phyloP scores from a whole-genome alignment of 2,329 filamentous ascomycete genomes.

The Xylaria hypoxylon region DNA sequence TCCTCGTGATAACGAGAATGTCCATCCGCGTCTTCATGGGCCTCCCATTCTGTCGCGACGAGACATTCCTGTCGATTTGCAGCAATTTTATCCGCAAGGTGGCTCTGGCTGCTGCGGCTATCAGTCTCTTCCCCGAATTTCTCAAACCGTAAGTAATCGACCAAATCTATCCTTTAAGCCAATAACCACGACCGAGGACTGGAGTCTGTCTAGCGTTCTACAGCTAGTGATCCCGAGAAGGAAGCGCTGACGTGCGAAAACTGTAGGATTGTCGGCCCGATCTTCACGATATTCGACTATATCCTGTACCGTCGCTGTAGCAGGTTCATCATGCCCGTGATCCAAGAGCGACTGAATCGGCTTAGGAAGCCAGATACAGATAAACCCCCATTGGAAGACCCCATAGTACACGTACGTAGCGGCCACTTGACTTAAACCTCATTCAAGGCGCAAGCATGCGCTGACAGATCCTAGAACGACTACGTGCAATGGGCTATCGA shows the following conservation, averaged over 20 bases:
- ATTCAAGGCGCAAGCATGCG: background rate
- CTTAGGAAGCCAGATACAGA: conserved; percentile 30
- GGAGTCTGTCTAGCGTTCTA: background rate
- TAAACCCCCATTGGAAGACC: conserved; percentile 39
- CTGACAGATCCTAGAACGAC: conserved; percentile 48
- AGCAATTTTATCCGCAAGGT: conserved; percentile 50
- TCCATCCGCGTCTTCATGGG: conserved; percentile 51
- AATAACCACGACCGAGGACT: background rate
- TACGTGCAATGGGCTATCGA: conserved; percentile 56
- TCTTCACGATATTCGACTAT: conserved; percentile 50
- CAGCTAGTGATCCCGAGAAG: background rate
- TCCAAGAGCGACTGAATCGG: conserved; percentile 48
- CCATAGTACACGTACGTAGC: conserved; percentile 39
- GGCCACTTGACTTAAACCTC: background rate
- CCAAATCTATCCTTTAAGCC: background rate
- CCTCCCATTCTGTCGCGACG: conserved; percentile 48
- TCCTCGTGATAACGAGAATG: conserved; percentile 49
- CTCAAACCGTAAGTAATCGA: conserved; percentile 48
- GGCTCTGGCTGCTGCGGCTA: conserved; percentile 46
- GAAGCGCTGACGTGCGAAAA: conserved; percentile 7
- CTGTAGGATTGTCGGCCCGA: conserved; percentile 46
- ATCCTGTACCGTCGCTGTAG: conserved; percentile 49
- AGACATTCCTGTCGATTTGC: conserved; percentile 48
- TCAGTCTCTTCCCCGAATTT: conserved; percentile 49
- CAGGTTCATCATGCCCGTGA: conserved; percentile 51